A percentile compares a stretch with the other conserved stretches of the same genome.
These are phyloP conservation scores for Astraeus odoratus DNA, from an alignment of 768 basidiomycete genomes.

Conservation along the genomic window DNA sequence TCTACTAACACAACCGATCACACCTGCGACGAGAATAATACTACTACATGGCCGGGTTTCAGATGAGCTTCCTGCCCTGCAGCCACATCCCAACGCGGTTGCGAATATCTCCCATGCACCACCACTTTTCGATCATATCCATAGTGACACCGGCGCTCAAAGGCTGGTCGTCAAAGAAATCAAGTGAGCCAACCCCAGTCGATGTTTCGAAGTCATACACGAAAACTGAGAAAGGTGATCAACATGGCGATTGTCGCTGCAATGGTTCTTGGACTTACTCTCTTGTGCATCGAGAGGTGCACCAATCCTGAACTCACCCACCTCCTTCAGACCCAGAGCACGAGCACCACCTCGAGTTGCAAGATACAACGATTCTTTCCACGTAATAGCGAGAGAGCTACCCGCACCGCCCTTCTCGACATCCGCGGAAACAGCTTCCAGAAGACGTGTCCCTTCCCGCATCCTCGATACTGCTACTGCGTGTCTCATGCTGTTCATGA, in stretches of 20 bases:
- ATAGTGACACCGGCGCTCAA: conserved; percentile 22
- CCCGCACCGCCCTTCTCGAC: background rate
- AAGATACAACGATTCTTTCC: conserved; percentile 77
- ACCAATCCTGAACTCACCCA: conserved; percentile 53
- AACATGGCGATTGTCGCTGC: background rate
- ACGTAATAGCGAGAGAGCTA: conserved; percentile 49
- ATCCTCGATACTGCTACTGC: conserved; percentile 67
- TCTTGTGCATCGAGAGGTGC: conserved; percentile 70
- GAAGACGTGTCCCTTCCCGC: conserved; percentile 47
- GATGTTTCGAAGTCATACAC: conserved; percentile 36
- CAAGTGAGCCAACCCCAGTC: conserved; percentile 54
- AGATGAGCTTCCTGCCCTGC: conserved; percentile 42
- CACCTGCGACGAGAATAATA: background rate
- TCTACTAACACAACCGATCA: no score
- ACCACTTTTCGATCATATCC: conserved; percentile 83
- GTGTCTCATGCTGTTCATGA: conserved; percentile 76
- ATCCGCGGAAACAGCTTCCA: conserved; percentile 3
- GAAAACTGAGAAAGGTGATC: conserved; percentile 29
- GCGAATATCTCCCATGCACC: conserved; percentile 68
- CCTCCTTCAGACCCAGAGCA: conserved; percentile 53
- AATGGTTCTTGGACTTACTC: conserved; percentile 46
- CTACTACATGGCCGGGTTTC: background rate
- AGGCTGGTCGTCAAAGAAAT: conserved; percentile 50
- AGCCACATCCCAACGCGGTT: conserved; percentile 73
- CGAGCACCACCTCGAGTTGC: conserved; percentile 75